Percentiles rank a stretch among this genome's conserved stretches.
Conservation (phyloP, 1,284 basidiomycete species). For the Serendipita sp. region DNA sequence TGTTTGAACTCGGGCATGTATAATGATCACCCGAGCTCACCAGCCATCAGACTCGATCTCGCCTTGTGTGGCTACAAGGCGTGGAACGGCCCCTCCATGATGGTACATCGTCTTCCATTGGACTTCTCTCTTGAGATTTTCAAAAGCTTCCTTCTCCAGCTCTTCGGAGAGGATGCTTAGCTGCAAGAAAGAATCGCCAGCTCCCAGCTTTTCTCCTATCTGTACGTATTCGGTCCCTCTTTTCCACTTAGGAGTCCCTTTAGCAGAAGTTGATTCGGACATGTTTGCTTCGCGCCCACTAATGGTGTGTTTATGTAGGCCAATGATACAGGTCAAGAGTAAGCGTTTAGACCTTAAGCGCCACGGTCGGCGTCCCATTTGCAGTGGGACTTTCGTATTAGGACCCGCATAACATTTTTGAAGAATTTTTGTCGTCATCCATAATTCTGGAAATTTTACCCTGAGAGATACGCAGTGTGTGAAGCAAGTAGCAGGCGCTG, state of each 20-base stretch:
- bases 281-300: neutral
- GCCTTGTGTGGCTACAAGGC: conserved; percentile 59
- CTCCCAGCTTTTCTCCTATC: conserved; percentile 23
- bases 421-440: neutral
- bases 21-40: conserved; percentile 20
- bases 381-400: no score
- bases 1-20: neutral
- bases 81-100: conserved; percentile 63
- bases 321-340: no score
- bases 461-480: no score
- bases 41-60: conserved; percentile 45
- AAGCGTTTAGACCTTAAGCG: no score
- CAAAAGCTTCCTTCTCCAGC: conserved; percentile 39
- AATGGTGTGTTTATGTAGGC: no score
- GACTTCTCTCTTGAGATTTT: conserved; percentile 43
- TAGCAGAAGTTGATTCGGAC: neutral
- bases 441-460: neutral
- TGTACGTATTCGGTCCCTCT: neutral
- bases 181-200: conserved; percentile 48
- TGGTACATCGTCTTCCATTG: conserved; percentile 59
- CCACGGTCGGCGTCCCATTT: no score
- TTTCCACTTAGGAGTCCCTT: conserved; percentile 1
- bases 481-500: no score
- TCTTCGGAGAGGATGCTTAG: conserved; percentile 39
- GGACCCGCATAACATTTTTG: no score